Percentiles rank a stretch among this genome's conserved stretches.
phyloP scores from a whole-genome alignment of 139 green algal genomes.

The Auxenochlorella protothecoides region DNA sequence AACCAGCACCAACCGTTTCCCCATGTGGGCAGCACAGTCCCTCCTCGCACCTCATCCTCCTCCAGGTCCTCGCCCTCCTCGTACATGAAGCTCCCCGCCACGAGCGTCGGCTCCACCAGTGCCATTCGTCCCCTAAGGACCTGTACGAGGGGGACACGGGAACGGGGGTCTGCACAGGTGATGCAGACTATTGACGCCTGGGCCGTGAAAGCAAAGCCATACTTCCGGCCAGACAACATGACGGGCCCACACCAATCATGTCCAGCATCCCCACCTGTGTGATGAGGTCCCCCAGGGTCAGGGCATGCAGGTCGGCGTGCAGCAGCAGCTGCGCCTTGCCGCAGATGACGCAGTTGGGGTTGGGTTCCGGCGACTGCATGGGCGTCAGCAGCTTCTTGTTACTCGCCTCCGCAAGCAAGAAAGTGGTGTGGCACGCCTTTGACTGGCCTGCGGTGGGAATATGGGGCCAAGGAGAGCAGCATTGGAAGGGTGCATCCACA shows the following conservation, averaged over 20 bases:
- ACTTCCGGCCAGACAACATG: no score
- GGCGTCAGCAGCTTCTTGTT: constrained; percentile 27
- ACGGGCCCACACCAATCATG: no score
- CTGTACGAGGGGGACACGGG: constrained; percentile 7
- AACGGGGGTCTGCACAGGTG: not conserved
- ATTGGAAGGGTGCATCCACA: no score
- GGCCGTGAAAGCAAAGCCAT: not conserved
- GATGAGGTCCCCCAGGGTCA: constrained; percentile 51
- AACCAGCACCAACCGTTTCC: no score
- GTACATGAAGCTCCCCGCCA: constrained; percentile 53
- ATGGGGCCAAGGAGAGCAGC: no score
- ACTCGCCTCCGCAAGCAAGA: constrained; percentile 24
- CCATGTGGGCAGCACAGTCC: not conserved
- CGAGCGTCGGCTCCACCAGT: constrained; percentile 41
- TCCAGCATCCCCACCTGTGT: not conserved
- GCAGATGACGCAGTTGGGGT: constrained; percentile 66
- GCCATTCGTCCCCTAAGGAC: constrained; percentile 60
- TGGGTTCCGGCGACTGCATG: constrained; percentile 27
- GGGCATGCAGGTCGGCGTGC: constrained; percentile 35
- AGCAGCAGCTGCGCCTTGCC: constrained; percentile 49
- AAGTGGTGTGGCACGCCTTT: constrained; percentile 27
- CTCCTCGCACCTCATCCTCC: constrained; percentile 58
- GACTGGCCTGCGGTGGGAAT: no score
- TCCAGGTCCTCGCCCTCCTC: constrained; percentile 80
- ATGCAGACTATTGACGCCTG: not conserved